Evolutionary conservation across 768 basidiomycete genomes (phyloP), one percentile per base, ranked within the genome.

Genomic region (Guyanaporus albipodus): DNA sequence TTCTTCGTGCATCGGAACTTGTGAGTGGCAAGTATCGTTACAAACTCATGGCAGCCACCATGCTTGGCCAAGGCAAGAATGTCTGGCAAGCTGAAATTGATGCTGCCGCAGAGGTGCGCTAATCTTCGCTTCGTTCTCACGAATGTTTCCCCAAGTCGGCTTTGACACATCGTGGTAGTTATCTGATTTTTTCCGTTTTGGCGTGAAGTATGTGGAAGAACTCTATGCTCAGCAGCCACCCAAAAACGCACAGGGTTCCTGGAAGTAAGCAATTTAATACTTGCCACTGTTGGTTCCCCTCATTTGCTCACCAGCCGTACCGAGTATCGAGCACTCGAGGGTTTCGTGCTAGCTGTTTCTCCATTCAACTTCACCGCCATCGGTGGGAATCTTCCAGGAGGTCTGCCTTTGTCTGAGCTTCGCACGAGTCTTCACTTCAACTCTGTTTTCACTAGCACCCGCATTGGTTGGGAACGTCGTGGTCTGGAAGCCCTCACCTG

Each of bases 71-170:
- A 71, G 96, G 96, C 33, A 99, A 99, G 82, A 99, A 97, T 64
- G 85, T 78, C 14, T 99, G 96, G 96, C 96, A 99, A 72, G 96
- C 96, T 14, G 96, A 99, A 76, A 98, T 99, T 53, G 96, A 99
- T 66, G 91, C 96, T 44, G 96, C 93, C 15, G 95, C 96, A 4
- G 96, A 99, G 85, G 91, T 91, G 47, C 34, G 78, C 65, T 10
- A 10, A 29, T 33, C 42, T 31, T 22, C 7, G 24, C 27, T 12
- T 9, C 4, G 12, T n/a, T 22, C 34, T 14, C 10, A 21, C 11
- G 29, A 37, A n/a, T 10, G 19, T 34, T 40, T n/a, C 44, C 32
- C 24, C 6, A 1, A 10, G 6, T 10, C 17, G 34, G 28, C 17
- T 41, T 52, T 53, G 29, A 57, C 43, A 28, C 40, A 23, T 21